phyloP scores from a whole-genome alignment of 176 grass and related monocot species.

The Puccinellia tenuiflora region DNA sequence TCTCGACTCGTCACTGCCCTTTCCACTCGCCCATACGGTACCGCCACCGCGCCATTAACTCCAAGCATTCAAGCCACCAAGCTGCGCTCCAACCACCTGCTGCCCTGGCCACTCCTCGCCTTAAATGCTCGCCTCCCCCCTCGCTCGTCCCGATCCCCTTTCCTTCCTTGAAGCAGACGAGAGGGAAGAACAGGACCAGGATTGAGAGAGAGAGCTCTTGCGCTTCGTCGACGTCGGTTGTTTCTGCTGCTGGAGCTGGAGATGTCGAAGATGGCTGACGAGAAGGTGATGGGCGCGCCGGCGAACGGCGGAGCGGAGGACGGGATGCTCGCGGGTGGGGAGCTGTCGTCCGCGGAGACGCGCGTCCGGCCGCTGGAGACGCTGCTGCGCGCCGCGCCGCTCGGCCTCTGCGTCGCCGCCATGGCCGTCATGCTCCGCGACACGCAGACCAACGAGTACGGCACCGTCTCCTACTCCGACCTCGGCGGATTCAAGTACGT shows the following conservation, averaged over 20 bases:
- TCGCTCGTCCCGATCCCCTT: neutral
- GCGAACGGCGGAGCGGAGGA: neutral
- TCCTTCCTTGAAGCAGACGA: neutral
- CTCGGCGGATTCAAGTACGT: slow-evolving; percentile 75
- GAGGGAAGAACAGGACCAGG: neutral
- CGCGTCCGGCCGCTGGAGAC: slow-evolving; percentile 52
- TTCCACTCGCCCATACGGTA: slow-evolving; percentile 10
- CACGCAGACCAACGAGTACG: slow-evolving; percentile 73
- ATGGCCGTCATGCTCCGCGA: slow-evolving; percentile 74
- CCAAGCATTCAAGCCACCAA: slow-evolving; percentile 10
- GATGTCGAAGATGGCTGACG: slow-evolving; percentile 51
- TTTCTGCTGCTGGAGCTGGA: neutral
- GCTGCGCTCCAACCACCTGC: slow-evolving; percentile 21
- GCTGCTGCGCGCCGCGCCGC: slow-evolving; percentile 60
- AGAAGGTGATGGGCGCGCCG: slow-evolving; percentile 30
- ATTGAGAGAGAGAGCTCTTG: neutral
- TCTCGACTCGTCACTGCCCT: neutral
- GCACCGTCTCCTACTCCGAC: slow-evolving; percentile 77
- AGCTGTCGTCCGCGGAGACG: neutral
- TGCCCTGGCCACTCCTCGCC: neutral
- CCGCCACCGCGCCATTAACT: slow-evolving; percentile 34
- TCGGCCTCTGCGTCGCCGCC: slow-evolving; percentile 77
- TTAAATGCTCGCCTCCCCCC: slow-evolving; percentile 32
- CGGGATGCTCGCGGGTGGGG: neutral
- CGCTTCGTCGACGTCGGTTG: neutral